phyloP scores from a whole-genome alignment of 2,329 filamentous ascomycete species.

The Cercospora sojina region DNA sequence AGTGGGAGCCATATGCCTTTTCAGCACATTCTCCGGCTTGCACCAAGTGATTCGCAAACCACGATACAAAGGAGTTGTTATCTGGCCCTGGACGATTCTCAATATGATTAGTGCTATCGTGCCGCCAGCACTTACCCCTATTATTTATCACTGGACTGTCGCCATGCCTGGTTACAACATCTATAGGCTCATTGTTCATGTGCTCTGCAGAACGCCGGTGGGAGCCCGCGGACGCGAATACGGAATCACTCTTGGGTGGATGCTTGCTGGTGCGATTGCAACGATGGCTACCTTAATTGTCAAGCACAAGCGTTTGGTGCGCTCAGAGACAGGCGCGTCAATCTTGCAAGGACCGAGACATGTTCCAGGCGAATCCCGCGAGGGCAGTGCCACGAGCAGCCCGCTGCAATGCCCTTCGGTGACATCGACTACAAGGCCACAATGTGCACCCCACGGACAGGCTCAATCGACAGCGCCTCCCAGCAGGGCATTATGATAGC shows the following conservation, averaged over 20 bases:
- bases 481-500: neutral
- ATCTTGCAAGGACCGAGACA: neutral
- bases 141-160: neutral
- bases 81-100: neutral
- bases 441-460: neutral
- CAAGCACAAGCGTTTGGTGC: neutral
- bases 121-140: neutral
- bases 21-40: neutral
- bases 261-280: neutral
- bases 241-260: neutral
- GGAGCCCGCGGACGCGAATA: neutral
- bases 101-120: neutral
- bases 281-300: neutral
- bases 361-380: neutral
- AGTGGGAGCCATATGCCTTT: neutral
- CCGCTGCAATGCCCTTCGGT: neutral
- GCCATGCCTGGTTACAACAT: neutral
- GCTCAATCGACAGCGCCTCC: neutral
- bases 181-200: neutral
- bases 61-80: neutral
- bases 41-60: neutral
- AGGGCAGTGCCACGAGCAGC: neutral
- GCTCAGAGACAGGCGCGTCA: neutral
- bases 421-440: neutral
- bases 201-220: neutral